Evolutionary conservation across 768 basidiomycete species (phyloP).

Genomic region (Mycena venus): DNA sequence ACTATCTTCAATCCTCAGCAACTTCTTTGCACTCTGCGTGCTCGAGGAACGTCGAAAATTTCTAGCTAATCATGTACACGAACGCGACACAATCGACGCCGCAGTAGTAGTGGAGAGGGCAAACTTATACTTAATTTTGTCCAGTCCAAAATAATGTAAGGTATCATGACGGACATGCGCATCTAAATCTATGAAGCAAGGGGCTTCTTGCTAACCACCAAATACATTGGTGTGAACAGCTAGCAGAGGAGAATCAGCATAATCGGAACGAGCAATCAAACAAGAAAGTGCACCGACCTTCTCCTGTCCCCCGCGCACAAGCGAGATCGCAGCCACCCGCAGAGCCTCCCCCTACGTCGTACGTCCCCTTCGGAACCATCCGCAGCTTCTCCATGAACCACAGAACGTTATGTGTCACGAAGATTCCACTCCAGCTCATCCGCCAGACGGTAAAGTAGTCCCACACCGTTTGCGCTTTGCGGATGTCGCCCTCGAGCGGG

Average conservation of each 20-base stretch:
- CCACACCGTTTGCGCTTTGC: slow-evolving; percentile 94
- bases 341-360: slow-evolving; percentile 90
- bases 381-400: slow-evolving; percentile 83
- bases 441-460: slow-evolving; percentile 92
- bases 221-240: slow-evolving; percentile 75
- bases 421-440: slow-evolving; percentile 88
- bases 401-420: slow-evolving; percentile 87
- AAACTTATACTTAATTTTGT: background rate
- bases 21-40: too few species aligned
- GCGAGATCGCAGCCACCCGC: slow-evolving; percentile 64
- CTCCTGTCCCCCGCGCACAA: slow-evolving; percentile 87
- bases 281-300: slow-evolving; percentile 79
- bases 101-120: background rate
- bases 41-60: too few species aligned
- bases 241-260: slow-evolving; percentile 35
- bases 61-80: too few species aligned
- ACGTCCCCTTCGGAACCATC: slow-evolving; percentile 92
- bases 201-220: slow-evolving; percentile 52
- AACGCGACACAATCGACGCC: too few species aligned
- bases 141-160: background rate
- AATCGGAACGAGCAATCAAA: background rate
- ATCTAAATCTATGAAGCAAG: background rate
- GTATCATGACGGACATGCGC: background rate
- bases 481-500: slow-evolving; percentile 93
- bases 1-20: too few species aligned